A percentile compares a stretch with the other conserved stretches of the same genome.
phyloP scores from a whole-genome alignment of 176 grass and related monocot genomes.

The Areca catechu region DNA sequence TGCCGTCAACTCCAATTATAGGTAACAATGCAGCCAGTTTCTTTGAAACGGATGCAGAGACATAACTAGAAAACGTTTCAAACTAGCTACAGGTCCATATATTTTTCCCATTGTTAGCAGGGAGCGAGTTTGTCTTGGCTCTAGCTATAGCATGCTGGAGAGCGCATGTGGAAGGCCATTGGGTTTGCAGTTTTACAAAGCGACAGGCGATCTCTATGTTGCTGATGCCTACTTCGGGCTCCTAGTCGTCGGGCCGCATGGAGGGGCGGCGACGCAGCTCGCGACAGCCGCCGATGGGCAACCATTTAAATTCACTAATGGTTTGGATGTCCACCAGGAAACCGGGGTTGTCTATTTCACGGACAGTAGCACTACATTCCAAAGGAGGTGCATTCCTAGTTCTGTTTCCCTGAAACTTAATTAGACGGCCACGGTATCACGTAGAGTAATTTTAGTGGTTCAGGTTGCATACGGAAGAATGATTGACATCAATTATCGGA shows the following conservation, averaged over 20 bases:
- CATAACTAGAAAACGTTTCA: too few relatives aligned
- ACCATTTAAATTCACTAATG: conserved; percentile 71
- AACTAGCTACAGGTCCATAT: too few relatives aligned
- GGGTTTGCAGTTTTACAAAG: conserved; percentile 69
- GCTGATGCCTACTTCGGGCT: conserved; percentile 83
- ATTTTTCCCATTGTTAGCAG: neutral
- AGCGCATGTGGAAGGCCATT: conserved; percentile 69
- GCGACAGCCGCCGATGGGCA: conserved; percentile 48
- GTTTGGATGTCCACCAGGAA: conserved; percentile 72
- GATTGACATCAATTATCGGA: too few relatives aligned
- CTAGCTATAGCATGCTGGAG: conserved; percentile 28
- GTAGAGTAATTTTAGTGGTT: too few relatives aligned
- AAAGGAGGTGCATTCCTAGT: conserved; percentile 42
- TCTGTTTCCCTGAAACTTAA: too few relatives aligned
- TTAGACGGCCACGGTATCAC: too few relatives aligned
- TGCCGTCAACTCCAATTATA: conserved; percentile 45
- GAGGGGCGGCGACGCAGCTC: conserved; percentile 37
- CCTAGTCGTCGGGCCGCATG: conserved; percentile 42
- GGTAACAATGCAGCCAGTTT: conserved; percentile 1
- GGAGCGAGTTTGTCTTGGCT: conserved; percentile 26
- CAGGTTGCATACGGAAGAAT: too few relatives aligned
- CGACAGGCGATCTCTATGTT: conserved; percentile 61
- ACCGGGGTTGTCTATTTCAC: conserved; percentile 85
- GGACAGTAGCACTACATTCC: conserved; percentile 55
- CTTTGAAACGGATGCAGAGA: too few relatives aligned